A percentile compares a stretch with the other conserved stretches of the same genome.
Conservation (phyloP, 2,329 filamentous ascomycete species). For the Aspergillus pseudoterreus region DNA sequence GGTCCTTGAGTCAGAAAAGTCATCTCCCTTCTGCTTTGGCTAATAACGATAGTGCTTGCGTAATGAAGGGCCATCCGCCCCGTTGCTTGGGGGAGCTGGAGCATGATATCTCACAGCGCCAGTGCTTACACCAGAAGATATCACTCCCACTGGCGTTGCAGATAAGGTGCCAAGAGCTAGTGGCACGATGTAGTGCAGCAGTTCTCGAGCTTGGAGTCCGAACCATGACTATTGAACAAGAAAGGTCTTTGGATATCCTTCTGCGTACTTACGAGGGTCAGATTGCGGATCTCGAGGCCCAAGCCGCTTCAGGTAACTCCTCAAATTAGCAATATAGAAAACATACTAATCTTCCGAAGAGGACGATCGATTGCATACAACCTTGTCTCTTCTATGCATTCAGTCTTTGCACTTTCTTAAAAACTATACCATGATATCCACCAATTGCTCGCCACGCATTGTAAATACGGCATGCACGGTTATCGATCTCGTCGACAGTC, state of each 20-base stretch:
- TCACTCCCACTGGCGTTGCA: constrained; percentile 32
- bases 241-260: constrained; percentile 35
- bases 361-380: constrained; percentile 27
- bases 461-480: constrained; percentile 27
- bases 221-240: constrained; percentile 36
- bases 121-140: constrained; percentile 32
- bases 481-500: constrained; percentile 25
- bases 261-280: constrained; percentile 35
- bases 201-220: constrained; percentile 38
- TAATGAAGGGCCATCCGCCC: constrained; percentile 36
- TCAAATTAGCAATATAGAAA: background rate
- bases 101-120: constrained; percentile 33
- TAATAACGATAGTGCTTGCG: constrained; percentile 28
- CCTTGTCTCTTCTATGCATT: constrained; percentile 29
- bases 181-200: constrained; percentile 33
- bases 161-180: constrained; percentile 35
- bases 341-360: constrained; percentile 17
- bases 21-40: background rate
- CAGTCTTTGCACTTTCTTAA: constrained; percentile 38
- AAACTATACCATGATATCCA: constrained; percentile 23
- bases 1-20: background rate
- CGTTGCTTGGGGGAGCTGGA: constrained; percentile 31
- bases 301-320: constrained; percentile 27
- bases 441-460: constrained; percentile 24
- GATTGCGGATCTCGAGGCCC: constrained; percentile 33